Conservation (phyloP, 495 filamentous ascomycete species). For the Lasiosphaeriaceae sp. region DNA sequence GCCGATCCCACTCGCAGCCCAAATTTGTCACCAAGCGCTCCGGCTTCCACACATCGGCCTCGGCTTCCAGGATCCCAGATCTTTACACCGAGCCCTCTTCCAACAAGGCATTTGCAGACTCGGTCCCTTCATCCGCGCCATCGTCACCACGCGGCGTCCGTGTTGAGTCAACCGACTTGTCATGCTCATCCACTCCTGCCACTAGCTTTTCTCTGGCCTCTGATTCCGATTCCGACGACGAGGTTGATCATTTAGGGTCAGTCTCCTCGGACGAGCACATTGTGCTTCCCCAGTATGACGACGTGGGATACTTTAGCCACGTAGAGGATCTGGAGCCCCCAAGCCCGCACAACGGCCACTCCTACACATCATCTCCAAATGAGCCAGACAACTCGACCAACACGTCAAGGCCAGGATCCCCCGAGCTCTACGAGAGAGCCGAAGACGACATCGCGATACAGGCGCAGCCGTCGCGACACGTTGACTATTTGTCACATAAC, state of each 20-base stretch:
- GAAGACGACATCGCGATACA: constrained; percentile 81
- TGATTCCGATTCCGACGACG: constrained; percentile 32
- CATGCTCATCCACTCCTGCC: constrained; percentile 55
- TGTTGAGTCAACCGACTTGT: constrained; percentile 36
- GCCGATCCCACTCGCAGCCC: constrained; percentile 47
- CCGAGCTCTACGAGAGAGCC: constrained; percentile 47
- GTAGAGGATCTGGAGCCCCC: constrained; percentile 47
- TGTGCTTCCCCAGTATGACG: constrained; percentile 56
- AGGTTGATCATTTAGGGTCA: constrained; percentile 21
- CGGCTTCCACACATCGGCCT: constrained; percentile 39
- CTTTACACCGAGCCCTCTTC: constrained; percentile 26
- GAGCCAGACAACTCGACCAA: constrained; percentile 40
- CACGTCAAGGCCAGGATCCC: constrained; percentile 45
- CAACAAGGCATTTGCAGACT: constrained; percentile 28
- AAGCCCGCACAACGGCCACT: constrained; percentile 40
- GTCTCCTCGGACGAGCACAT: constrained; percentile 28
- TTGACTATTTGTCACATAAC: constrained; percentile 93
- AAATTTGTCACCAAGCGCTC: constrained; percentile 34
- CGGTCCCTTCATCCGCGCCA: constrained; percentile 47
- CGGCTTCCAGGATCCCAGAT: constrained; percentile 39
- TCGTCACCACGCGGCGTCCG: constrained; percentile 39
- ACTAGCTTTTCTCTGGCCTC: constrained; percentile 60
- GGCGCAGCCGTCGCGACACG: constrained; percentile 79
- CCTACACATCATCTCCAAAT: constrained; percentile 43
- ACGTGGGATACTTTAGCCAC: constrained; percentile 42